Evolutionary conservation across 2,329 filamentous ascomycete genomes (phyloP).

Genomic region (Chrysosporium queenslandicum): DNA sequence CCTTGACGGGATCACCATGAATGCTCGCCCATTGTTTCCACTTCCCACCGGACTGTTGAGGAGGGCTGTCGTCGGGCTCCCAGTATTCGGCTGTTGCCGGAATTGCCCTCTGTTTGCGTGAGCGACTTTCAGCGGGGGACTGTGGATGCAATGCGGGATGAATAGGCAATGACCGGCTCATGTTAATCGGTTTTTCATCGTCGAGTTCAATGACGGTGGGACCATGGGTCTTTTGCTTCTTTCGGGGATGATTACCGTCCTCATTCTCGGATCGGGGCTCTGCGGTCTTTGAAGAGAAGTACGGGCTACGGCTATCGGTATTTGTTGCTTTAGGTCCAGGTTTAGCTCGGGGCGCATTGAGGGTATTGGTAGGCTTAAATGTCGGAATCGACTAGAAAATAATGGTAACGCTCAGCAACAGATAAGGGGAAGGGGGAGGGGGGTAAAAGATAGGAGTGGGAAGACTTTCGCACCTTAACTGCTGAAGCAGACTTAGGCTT

Average conservation of each 20-base stretch:
- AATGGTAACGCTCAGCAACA: background rate
- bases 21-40: background rate
- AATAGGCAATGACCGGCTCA: background rate
- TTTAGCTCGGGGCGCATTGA: background rate
- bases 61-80: background rate
- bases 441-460: background rate
- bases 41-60: background rate
- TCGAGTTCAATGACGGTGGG: background rate
- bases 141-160: background rate
- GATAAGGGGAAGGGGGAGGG: background rate
- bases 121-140: background rate
- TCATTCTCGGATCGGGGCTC: background rate
- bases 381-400: background rate
- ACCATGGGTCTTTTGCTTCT: slow-evolving; percentile 11
- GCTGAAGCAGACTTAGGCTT: background rate
- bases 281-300: background rate
- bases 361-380: slow-evolving; percentile 6
- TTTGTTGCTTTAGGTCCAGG: background rate
- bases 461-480: background rate
- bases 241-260: slow-evolving; percentile 8
- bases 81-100: slow-evolving; percentile 2
- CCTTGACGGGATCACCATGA: background rate
- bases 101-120: background rate
- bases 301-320: background rate
- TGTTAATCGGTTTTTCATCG: background rate